These are phyloP conservation scores for Hyaloperonospora brassicae DNA, from an alignment of 352 stramenopile species.

Conservation along the genomic window DNA sequence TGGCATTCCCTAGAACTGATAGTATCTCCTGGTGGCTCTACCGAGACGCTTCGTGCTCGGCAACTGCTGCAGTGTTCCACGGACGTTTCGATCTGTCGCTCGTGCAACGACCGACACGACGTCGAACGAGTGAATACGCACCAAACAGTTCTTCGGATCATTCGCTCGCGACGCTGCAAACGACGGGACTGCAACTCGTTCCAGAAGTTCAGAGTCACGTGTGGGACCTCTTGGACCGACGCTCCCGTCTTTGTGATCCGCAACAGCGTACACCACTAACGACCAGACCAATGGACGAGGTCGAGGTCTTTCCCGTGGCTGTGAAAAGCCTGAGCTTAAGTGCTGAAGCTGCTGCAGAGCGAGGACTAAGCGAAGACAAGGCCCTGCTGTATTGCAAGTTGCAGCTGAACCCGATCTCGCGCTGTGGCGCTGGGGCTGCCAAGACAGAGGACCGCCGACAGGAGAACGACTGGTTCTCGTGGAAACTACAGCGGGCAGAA, in stretches of 20 bases:
- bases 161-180: slow-evolving; percentile 8
- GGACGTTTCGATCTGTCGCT: slow-evolving; percentile 16
- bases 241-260: not conserved
- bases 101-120: not conserved
- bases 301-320: slow-evolving; percentile 18
- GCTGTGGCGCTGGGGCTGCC: not conserved
- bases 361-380: slow-evolving; percentile 10
- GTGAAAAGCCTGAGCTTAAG: slow-evolving; percentile 26
- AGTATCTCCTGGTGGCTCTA: slow-evolving; percentile 32
- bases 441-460: not conserved
- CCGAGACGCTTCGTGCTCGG: slow-evolving; percentile 10
- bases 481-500: slow-evolving; percentile 38
- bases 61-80: slow-evolving; percentile 10
- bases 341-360: slow-evolving; percentile 10
- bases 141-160: slow-evolving; percentile 4
- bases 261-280: not conserved
- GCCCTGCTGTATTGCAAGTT: slow-evolving; percentile 26
- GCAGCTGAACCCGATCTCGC: slow-evolving; percentile 8
- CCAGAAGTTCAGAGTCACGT: slow-evolving; percentile 24
- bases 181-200: slow-evolving; percentile 23
- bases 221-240: slow-evolving; percentile 9
- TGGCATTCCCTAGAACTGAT: not conserved
- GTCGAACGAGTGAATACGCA: slow-evolving; percentile 2
- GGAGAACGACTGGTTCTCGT: slow-evolving; percentile 36
- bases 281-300: not conserved